Evolutionary conservation across 2,329 filamentous ascomycete genomes (phyloP), one percentile per base, ranked within the genome.

Genomic region (Lasiodiplodia citricola): DNA sequence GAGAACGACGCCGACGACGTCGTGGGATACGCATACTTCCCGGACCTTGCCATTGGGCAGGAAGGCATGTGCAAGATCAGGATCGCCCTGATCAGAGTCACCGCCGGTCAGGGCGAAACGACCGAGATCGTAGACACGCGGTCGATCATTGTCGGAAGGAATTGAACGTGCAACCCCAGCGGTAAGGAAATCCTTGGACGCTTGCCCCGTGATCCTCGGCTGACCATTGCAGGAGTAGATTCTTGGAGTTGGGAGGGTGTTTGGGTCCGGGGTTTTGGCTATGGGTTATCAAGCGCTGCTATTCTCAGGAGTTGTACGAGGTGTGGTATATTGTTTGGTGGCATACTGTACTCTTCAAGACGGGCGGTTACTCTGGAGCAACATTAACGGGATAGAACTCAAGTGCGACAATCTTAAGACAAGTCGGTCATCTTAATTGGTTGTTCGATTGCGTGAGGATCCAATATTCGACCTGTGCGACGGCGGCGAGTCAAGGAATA

Each of bases 11-110:
- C 77, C 4, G 71, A 74, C 23, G 58, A 67, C 25, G 78, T 77
- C 14, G 76, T 80, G 10, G 78, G 78, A 31, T 79, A 79, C 68
- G 78, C 80, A 73, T 74, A 74, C 68, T 80, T 80, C 66, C 75
- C 78, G 35, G 76, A 77, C 21, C 78, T 80, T 44, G 68, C 72
- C 56, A 78, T 80, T 54, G 75, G 76, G 21, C 77, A 79, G 69
- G 73, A 75, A 50, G 78, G 78, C 52, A 78, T 74, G 18, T 80
- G 77, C 70, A 75, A 76, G 37, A 78, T 80, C 72, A 75, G 78
- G 60, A 76, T 80, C 69, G 79, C 78, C 3, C 71, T 80, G 31
- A 73, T 79, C n/a, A 75, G 75, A 51, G 76, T 68, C 16, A 64
- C 38, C 6, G 31, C 58, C 21, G 60, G 58, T 16, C 58, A 64